Evolutionary conservation across 495 filamentous ascomycete species (phyloP).

Genomic region (Xeromyces bisporus): DNA sequence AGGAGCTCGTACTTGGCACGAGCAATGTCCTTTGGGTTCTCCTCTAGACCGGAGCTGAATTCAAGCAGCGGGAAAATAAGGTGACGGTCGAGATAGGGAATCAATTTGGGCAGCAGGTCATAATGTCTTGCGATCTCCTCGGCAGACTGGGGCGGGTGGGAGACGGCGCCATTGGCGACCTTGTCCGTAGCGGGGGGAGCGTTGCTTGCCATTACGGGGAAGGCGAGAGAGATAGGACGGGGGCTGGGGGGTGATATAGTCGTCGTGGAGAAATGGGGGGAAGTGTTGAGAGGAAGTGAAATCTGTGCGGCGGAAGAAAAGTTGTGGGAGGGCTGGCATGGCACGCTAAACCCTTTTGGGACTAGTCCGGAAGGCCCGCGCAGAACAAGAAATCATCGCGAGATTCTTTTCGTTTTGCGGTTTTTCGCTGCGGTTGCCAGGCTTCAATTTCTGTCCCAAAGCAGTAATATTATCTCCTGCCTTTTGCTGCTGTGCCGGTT

Average conservation of each 20-base stretch:
- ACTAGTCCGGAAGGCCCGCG: slow-evolving; percentile 11
- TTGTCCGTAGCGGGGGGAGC: slow-evolving; percentile 34
- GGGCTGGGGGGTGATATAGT: slow-evolving; percentile 2
- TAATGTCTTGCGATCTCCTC: slow-evolving; percentile 46
- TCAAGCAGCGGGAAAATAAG: slow-evolving; percentile 87
- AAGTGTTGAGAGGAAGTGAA: slow-evolving; percentile 4
- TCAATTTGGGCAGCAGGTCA: slow-evolving; percentile 76
- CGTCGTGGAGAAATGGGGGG: slow-evolving; percentile 3
- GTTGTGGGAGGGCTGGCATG: slow-evolving; percentile 18
- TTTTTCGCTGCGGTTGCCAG: neutral
- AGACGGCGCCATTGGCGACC: slow-evolving; percentile 36
- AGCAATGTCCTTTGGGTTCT: slow-evolving; percentile 49
- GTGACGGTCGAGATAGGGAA: slow-evolving; percentile 88
- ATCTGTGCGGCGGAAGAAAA: slow-evolving; percentile 15
- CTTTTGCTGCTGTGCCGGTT: neutral
- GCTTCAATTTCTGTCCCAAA: neutral
- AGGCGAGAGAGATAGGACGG: slow-evolving; percentile 6
- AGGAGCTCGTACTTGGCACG: slow-evolving; percentile 80
- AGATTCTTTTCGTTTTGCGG: slow-evolving; percentile 1
- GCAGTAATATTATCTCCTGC: neutral
- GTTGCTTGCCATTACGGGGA: slow-evolving; percentile 48
- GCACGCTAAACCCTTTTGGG: slow-evolving; percentile 20
- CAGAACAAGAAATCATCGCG: slow-evolving; percentile 10
- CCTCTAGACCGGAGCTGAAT: slow-evolving; percentile 46
- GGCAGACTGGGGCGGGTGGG: slow-evolving; percentile 27